A percentile compares a stretch with the other conserved stretches of the same genome.
Conservation (phyloP, 2,329 filamentous ascomycete species). For the Paecilomyces fulvus region DNA sequence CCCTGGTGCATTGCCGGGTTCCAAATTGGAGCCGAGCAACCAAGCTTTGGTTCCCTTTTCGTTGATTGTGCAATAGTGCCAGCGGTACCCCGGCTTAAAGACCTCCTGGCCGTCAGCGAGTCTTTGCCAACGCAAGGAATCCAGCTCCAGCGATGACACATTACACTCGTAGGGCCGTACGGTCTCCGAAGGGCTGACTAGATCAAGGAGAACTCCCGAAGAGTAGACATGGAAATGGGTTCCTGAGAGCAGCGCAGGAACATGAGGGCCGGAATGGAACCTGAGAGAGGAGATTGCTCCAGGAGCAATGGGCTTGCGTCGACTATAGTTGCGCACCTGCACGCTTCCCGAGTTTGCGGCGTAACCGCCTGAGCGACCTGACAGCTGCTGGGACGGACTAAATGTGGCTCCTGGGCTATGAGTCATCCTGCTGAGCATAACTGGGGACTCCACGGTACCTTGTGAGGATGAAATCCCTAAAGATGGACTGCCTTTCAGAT, state of each 20-base stretch:
- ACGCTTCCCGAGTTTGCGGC: conserved; percentile 62
- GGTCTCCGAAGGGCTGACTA: conserved; percentile 84
- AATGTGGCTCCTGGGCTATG: conserved; percentile 28
- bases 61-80: conserved; percentile 97
- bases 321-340: conserved; percentile 46
- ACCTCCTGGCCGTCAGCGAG: conserved; percentile 90
- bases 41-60: conserved; percentile 93
- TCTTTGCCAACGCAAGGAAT: conserved; percentile 85
- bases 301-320: conserved; percentile 55
- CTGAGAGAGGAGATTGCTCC: conserved; percentile 83
- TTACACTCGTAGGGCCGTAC: conserved; percentile 83
- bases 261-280: conserved; percentile 77
- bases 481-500: conserved; percentile 81
- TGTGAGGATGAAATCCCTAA: conserved; percentile 63
- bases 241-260: conserved; percentile 81
- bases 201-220: conserved; percentile 84
- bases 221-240: conserved; percentile 95
- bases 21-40: conserved; percentile 85
- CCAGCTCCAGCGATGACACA: conserved; percentile 78
- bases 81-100: conserved; percentile 83
- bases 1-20: conserved; percentile 57
- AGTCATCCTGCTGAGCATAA: conserved; percentile 24
- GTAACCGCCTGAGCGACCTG: conserved; percentile 46
- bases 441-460: conserved; percentile 40
- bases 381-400: conserved; percentile 26